Evolutionary conservation across 805 yeast genomes (phyloP), one percentile per base, ranked within the genome.

Genomic region (Wickerhamiella australiensis): DNA sequence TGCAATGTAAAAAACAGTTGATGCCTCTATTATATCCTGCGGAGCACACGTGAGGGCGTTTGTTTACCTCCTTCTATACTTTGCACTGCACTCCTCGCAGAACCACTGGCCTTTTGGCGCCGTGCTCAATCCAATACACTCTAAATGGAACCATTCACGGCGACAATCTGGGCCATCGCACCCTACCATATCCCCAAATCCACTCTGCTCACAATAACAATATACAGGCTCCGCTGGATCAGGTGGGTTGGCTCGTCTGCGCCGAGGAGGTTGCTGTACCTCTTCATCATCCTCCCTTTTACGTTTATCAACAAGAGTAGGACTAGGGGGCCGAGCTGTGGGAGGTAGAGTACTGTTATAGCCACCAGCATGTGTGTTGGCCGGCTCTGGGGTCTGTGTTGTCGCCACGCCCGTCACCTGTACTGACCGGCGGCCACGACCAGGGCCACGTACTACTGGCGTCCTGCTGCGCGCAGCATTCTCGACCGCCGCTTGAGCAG

Each of bases 161-260:
- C 80, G 80, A 69, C 97, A 90, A 52, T 80, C 78, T 31, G 85
- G 88, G 11, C 96, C 96, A 61, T 92, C 98, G 68, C 98, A 92
- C 1, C 95, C 98, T 53, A 92, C 96, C 98, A 92, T 92, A 61
- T 92, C 97, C 17, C 98, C 98, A 62, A 84, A 92, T 3, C 96
- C 90, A 0, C 88, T 95, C 63, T 88, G 96, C 63, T 87, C 85
- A 68, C 98, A 92, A 68, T 90, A 88, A 65, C 98, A 92, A 64
- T 90, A 90, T 1, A 87, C 77, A 0, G 94, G 95, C 60, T 88
- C 96, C 20, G 71, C 72, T 44, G 62, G 65, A 50, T 55, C 49
- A 31, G 40, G 38, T 9, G 45, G 41, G 37, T 47, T 18, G 50
- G 61, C 48, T 22, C 60, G 43, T 40, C 55, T 49, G 22, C 49